Evolutionary conservation across 805 yeast genomes (phyloP).

Genomic region (Ogataea sp.): DNA sequence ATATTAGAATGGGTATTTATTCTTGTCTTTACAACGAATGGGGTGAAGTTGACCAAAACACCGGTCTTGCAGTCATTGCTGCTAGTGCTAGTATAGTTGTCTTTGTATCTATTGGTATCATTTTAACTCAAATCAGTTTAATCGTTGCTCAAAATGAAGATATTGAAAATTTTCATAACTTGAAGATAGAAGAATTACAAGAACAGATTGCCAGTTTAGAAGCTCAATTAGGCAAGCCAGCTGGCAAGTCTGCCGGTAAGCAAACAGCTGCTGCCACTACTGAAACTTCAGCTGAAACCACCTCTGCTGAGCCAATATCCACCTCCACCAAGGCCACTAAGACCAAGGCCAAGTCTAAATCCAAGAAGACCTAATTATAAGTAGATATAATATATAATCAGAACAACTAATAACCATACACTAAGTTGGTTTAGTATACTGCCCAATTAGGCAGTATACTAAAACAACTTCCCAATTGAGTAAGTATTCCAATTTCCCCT

Average conservation of each 20-base stretch:
- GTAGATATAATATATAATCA: too few relatives aligned
- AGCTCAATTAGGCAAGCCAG: too few relatives aligned
- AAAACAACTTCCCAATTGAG: too few relatives aligned
- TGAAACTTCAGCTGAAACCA: slow-evolving; percentile 3
- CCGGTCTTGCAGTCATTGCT: slow-evolving; percentile 87
- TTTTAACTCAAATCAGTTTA: slow-evolving; percentile 79
- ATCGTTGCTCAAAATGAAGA: slow-evolving; percentile 56
- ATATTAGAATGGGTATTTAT: slow-evolving; percentile 71
- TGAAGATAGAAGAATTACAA: slow-evolving; percentile 18
- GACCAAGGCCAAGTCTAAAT: slow-evolving; percentile 11
- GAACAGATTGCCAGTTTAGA: slow-evolving; percentile 10
- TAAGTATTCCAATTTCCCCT: too few relatives aligned
- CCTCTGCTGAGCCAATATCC: slow-evolving; percentile 7
- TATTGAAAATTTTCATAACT: slow-evolving; percentile 15
- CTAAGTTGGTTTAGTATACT: too few relatives aligned
- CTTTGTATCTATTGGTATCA: slow-evolving; percentile 65
- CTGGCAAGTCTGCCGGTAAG: background rate
- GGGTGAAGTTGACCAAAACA: slow-evolving; percentile 87
- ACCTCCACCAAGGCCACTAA: slow-evolving; percentile 16
- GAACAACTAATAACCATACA: too few relatives aligned
- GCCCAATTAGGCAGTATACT: too few relatives aligned
- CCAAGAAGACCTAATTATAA: background rate
- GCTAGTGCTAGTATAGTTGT: slow-evolving; percentile 79
- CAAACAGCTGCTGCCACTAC: too few relatives aligned
- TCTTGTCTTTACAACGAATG: slow-evolving; percentile 67